phyloP scores from a whole-genome alignment of 768 basidiomycete species.

The Lentinula raphanica region DNA sequence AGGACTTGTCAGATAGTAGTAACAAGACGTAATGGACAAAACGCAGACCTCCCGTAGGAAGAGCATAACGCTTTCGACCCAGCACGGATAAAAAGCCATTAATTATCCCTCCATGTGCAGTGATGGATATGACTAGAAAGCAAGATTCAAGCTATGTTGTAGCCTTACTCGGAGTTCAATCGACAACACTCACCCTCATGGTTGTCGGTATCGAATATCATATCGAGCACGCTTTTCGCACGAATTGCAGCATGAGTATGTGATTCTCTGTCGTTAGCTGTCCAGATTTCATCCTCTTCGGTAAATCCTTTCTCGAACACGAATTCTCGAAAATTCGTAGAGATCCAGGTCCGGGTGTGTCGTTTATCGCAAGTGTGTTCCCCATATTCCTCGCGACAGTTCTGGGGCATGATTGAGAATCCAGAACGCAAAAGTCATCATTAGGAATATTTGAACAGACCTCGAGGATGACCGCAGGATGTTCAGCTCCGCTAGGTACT shows the following conservation, averaged over 20 bases:
- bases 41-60: slow-evolving; percentile 61
- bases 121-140: slow-evolving; percentile 57
- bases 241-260: slow-evolving; percentile 38
- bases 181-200: slow-evolving; percentile 39
- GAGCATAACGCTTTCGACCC: slow-evolving; percentile 35
- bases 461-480: slow-evolving; percentile 48
- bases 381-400: slow-evolving; percentile 61
- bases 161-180: not conserved
- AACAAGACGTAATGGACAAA: not conserved
- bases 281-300: slow-evolving; percentile 63
- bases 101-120: slow-evolving; percentile 61
- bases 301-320: slow-evolving; percentile 50
- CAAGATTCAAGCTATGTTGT: not conserved
- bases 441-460: slow-evolving; percentile 26
- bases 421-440: too few species aligned
- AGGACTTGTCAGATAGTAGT: not conserved
- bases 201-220: slow-evolving; percentile 42
- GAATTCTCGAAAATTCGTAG: slow-evolving; percentile 43
- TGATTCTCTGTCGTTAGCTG: slow-evolving; percentile 48
- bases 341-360: slow-evolving; percentile 43
- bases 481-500: slow-evolving; percentile 20
- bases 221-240: slow-evolving; percentile 47
- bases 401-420: slow-evolving; percentile 29
- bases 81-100: slow-evolving; percentile 46
- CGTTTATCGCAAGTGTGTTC: slow-evolving; percentile 72